Conservation (phyloP, 805 yeast genomes). For the Schizosaccharomyces cryophilus region DNA sequence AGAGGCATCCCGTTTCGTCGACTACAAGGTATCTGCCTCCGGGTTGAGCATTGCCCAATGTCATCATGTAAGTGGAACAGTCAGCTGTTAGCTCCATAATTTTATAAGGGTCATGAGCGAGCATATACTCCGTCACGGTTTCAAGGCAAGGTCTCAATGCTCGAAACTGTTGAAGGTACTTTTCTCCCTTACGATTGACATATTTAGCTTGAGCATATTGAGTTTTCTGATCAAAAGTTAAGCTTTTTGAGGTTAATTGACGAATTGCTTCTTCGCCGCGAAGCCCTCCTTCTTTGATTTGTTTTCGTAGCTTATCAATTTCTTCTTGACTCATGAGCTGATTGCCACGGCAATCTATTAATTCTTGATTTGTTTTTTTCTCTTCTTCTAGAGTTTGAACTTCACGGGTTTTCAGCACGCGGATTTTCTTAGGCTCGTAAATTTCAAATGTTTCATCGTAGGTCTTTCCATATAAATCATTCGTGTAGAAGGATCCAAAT, state of each 20-base stretch:
- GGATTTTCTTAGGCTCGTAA: conserved; percentile 22
- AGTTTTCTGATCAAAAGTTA: conserved; percentile 70
- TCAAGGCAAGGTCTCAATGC: conserved; percentile 52
- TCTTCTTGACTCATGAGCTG: conserved; percentile 60
- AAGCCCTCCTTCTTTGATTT: conserved; percentile 20
- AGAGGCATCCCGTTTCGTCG: conserved; percentile 89
- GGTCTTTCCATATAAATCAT: conserved; percentile 53
- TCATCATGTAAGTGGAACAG: conserved; percentile 50
- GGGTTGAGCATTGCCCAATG: conserved; percentile 59
- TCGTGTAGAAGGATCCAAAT: conserved; percentile 63
- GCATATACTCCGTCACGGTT: conserved; percentile 44
- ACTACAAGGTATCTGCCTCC: conserved; percentile 73
- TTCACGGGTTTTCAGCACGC: conserved; percentile 6
- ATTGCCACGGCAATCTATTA: conserved; percentile 37
- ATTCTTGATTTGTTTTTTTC: conserved; percentile 31
- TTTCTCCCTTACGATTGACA: conserved; percentile 70
- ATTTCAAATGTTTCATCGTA: conserved; percentile 83
- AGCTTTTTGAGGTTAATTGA: conserved; percentile 61
- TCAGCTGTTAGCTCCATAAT: conserved; percentile 71
- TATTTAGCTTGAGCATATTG: conserved; percentile 78
- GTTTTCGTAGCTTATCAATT: conserved; percentile 48
- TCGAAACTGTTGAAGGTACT: conserved; percentile 65
- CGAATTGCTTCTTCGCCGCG: conserved; percentile 59
- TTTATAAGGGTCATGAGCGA: conserved; percentile 49
- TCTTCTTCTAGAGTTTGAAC: conserved; percentile 24